A percentile compares a stretch with the other conserved stretches of the same genome.
Evolutionary conservation across 2,329 filamentous ascomycete species (phyloP).

Genomic region (Ophiostoma sp.): DNA sequence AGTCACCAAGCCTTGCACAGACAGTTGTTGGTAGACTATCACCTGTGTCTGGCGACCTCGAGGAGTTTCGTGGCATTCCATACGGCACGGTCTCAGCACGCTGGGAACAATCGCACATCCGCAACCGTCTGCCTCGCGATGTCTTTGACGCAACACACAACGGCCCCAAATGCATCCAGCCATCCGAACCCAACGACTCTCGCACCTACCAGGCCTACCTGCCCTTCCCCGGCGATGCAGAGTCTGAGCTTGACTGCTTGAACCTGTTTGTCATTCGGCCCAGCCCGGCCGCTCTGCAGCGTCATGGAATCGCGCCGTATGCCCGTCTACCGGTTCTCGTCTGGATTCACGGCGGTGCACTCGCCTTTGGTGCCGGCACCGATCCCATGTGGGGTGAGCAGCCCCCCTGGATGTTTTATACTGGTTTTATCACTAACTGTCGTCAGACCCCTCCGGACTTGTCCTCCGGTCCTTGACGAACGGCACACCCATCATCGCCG

Average conservation of each 20-base stretch:
- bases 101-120: slow-evolving; percentile 22
- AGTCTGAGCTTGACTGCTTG: slow-evolving; percentile 24
- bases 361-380: slow-evolving; percentile 8
- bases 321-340: slow-evolving; percentile 22
- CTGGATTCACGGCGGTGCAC: slow-evolving; percentile 26
- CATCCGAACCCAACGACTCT: slow-evolving; percentile 2
- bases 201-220: slow-evolving; percentile 20
- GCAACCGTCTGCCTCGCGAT: slow-evolving; percentile 16
- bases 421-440: no score
- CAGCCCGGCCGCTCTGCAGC: slow-evolving; percentile 2
- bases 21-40: slow-evolving; percentile 15
- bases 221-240: slow-evolving; percentile 17
- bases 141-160: slow-evolving; percentile 25
- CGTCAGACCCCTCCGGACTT: slow-evolving; percentile 16
- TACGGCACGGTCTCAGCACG: slow-evolving; percentile 14
- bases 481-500: slow-evolving; percentile 17
- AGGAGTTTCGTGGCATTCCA: slow-evolving; percentile 25
- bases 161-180: slow-evolving; percentile 23
- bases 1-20: background rate
- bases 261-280: slow-evolving; percentile 21
- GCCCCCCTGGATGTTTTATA: no score
- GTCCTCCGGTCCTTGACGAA: slow-evolving; percentile 11
- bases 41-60: slow-evolving; percentile 14
- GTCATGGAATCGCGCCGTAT: background rate
- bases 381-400: slow-evolving; percentile 16